phyloP scores from a whole-genome alignment of 768 basidiomycete genomes.

The Russula lepida region DNA sequence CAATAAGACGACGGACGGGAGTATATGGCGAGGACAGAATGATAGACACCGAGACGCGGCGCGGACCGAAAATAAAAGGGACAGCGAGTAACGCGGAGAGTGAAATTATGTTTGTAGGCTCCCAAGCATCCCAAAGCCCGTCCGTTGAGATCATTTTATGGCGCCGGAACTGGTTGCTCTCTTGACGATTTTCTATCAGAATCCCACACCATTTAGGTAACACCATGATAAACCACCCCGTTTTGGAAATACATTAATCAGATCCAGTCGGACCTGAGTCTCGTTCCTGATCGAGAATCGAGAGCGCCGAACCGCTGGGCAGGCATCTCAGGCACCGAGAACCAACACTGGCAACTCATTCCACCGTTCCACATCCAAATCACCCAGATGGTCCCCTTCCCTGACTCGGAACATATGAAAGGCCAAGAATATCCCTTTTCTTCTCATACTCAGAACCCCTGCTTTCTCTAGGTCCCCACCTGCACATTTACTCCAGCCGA shows the following conservation, averaged over 20 bases:
- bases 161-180: not conserved
- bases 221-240: not conserved
- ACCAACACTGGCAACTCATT: not conserved
- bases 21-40: not conserved
- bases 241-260: not conserved
- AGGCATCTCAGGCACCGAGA: constrained; percentile 14
- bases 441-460: not conserved
- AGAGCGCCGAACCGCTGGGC: constrained; percentile 1
- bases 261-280: not conserved
- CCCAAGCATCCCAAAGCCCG: not conserved
- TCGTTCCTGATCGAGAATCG: constrained; percentile 17
- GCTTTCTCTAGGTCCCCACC: not conserved
- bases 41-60: not conserved
- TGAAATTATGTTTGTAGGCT: constrained; percentile 6
- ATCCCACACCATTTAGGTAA: constrained; percentile 1
- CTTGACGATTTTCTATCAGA: not conserved
- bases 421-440: not conserved
- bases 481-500: not conserved
- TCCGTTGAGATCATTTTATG: not conserved
- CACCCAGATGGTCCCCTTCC: too few relatives aligned
- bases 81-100: constrained; percentile 1
- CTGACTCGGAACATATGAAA: not conserved
- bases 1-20: not conserved
- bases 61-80: constrained; percentile 8
- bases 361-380: not conserved